These are phyloP conservation scores for Phlyctochytrium bullatum DNA, from an alignment of 192 early-diverging fungal genomes.

Conservation along the genomic window DNA sequence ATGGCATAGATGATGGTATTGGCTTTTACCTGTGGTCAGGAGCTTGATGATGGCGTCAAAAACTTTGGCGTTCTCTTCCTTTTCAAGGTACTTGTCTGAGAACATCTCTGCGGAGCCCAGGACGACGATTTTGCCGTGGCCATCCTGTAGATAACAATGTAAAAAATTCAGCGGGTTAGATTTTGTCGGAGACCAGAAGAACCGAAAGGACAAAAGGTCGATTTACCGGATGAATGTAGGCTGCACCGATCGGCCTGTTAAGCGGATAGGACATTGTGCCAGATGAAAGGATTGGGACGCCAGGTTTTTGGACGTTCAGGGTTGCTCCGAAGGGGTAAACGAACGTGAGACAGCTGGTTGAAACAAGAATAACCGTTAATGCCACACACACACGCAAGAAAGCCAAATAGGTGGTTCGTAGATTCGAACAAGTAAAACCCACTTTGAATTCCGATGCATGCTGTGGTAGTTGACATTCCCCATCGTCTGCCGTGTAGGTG, in stretches of 20 bases:
- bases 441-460: constrained; percentile 22
- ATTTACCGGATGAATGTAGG: constrained; percentile 46
- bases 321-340: constrained; percentile 64
- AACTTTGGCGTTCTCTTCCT: constrained; percentile 55
- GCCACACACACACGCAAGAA: no score
- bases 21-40: constrained; percentile 41
- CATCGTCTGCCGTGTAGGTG: not conserved
- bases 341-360: constrained; percentile 50
- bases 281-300: constrained; percentile 56
- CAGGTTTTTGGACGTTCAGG: constrained; percentile 62
- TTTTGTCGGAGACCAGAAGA: not conserved
- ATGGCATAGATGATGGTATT: not conserved
- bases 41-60: constrained; percentile 53
- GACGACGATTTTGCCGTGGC: constrained; percentile 46
- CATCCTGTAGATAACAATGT: constrained; percentile 7
- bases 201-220: constrained; percentile 9
- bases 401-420: not conserved
- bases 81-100: constrained; percentile 53
- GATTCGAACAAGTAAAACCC: not conserved
- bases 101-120: constrained; percentile 51
- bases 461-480: not conserved
- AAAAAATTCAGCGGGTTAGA: not conserved
- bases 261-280: constrained; percentile 60
- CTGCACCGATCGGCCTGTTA: constrained; percentile 56
- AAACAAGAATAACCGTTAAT: no score